Percentiles rank a stretch among this genome's conserved stretches.
Evolutionary conservation across 257 asterid species (phyloP).

Genomic region (Eustoma russellianum): DNA sequence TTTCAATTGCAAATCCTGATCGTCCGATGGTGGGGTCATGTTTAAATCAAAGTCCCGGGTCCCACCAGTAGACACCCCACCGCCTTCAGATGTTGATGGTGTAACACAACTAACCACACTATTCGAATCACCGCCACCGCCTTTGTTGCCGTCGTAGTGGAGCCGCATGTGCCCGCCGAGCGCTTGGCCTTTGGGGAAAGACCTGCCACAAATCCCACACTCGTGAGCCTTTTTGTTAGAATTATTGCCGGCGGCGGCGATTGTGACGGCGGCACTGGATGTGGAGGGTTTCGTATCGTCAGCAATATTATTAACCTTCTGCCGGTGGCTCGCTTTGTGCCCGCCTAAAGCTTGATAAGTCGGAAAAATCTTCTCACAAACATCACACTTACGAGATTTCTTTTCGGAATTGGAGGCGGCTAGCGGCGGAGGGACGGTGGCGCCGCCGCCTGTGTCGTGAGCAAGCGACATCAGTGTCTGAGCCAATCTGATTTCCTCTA

Average conservation of each 20-base stretch:
- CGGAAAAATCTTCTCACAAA: slow-evolving; percentile 46
- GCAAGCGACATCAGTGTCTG: slow-evolving; percentile 66
- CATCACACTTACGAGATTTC: slow-evolving; percentile 41
- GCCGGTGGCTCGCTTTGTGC: slow-evolving; percentile 93
- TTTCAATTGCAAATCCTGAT: slow-evolving; percentile 7
- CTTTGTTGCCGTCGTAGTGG: slow-evolving; percentile 71
- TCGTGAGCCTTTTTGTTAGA: slow-evolving; percentile 63
- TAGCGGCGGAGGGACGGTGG: background rate
- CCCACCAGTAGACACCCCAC: slow-evolving; percentile 21
- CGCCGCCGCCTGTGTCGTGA: slow-evolving; percentile 19
- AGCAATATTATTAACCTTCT: slow-evolving; percentile 8
- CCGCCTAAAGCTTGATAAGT: slow-evolving; percentile 91
- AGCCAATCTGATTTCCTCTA: slow-evolving; percentile 61
- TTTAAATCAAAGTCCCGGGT: slow-evolving; percentile 40
- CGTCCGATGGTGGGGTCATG: slow-evolving; percentile 21
- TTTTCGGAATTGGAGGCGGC: slow-evolving; percentile 1
- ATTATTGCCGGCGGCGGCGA: slow-evolving; percentile 22
- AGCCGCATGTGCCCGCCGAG: slow-evolving; percentile 94
- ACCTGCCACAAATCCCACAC: slow-evolving; percentile 55
- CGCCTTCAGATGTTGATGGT: background rate
- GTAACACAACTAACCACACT: no score
- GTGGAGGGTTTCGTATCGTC: slow-evolving; percentile 27
- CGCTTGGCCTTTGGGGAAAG: slow-evolving; percentile 82
- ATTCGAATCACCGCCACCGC: slow-evolving; percentile 6
- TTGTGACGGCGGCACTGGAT: slow-evolving; percentile 4